Base-by-base conservation (phyloP, 176 grass and related monocot genomes). In the Echinochloa phyllopogon region DNA sequence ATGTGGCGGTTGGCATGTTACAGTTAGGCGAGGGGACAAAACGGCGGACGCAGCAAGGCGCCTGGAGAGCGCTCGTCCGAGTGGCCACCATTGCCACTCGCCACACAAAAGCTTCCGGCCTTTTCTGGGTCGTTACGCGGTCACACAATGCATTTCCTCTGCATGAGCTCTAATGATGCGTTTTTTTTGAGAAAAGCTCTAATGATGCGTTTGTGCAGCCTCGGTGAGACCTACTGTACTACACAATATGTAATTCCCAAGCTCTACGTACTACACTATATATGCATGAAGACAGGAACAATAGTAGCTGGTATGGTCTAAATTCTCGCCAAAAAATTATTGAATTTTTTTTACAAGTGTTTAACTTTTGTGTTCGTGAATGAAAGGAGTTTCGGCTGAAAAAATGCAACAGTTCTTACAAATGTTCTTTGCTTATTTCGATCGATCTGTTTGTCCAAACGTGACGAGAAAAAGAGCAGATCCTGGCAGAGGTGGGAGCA, bases 41-140 rank as follows among this genome's bases (percentile, higher is more conserved):
- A 81, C 72, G 33, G 66, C 36, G 36, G 23, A 53, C 40, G 40
- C 27, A 43, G n/a, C 23, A 11, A 72, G 23, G 5, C 33, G 58
- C 43, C 20, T 17, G 70, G 58, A 39, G 27, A 49, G 65, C 61
- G 40, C 9, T 64, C 20, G 29, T 70, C 79, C 74, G 47, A 83
- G 18, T 88, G 86, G 80, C 65, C 80, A 72, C 73, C 43, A 53
- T 33, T 11, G 16, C 14, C 7, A 0, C 50, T 64, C 6, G 18
- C 23, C 61, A 23, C n/a, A 36, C 51, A 67, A 75, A 86, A 57
- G n/a, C 60, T 41, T 44, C 10, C 1, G 7, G 18, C 53, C 53
- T 49, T 85, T 55, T 25, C 11, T 18, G 44, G 16, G 48, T 59
- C 39, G 39, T 47, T 48, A 47, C 42, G 68, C 4, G 73, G 24